Evolutionary conservation across 2,329 filamentous ascomycete genomes (phyloP).

Genomic region (Fusarium sp.): DNA sequence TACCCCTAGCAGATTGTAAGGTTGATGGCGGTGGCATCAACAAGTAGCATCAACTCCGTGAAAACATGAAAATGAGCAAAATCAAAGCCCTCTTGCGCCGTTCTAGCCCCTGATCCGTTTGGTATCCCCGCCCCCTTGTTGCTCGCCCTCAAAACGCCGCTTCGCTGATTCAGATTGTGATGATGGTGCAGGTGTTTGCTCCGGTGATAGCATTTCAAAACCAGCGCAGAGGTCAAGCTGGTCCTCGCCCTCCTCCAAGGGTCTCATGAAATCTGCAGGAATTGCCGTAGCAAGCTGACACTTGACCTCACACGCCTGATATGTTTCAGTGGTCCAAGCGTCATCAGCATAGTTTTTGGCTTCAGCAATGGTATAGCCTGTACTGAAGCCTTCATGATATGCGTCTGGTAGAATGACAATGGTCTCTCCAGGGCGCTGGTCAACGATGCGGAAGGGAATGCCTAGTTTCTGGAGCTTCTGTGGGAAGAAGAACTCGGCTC

Average conservation of each 20-base stretch:
- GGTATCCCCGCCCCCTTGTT: slow-evolving; percentile 18
- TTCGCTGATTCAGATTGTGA: slow-evolving; percentile 29
- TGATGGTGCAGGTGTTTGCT: slow-evolving; percentile 21
- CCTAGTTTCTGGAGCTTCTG: slow-evolving; percentile 54
- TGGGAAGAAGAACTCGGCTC: slow-evolving; percentile 56
- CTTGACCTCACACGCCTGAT: slow-evolving; percentile 50
- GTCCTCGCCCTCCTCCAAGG: slow-evolving; percentile 48
- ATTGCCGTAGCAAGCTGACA: slow-evolving; percentile 53
- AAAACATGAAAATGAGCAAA: slow-evolving; percentile 17
- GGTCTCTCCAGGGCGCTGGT: slow-evolving; percentile 54
- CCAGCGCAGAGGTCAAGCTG: slow-evolving; percentile 50
- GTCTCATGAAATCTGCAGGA: slow-evolving; percentile 50
- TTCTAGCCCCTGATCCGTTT: slow-evolving; percentile 39
- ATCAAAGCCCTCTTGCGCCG: slow-evolving; percentile 7
- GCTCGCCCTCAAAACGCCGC: slow-evolving; percentile 25
- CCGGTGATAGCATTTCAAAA: slow-evolving; percentile 21
- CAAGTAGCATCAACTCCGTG: slow-evolving; percentile 25
- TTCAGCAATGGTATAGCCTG: slow-evolving; percentile 55
- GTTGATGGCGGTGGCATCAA: slow-evolving; percentile 5
- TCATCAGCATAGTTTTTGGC: slow-evolving; percentile 55
- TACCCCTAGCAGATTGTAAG: slow-evolving; percentile 26
- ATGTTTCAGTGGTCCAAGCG: slow-evolving; percentile 51
- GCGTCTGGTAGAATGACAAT: slow-evolving; percentile 55
- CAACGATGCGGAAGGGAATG: slow-evolving; percentile 53
- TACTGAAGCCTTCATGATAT: slow-evolving; percentile 56